These are phyloP conservation scores for Fusarium falciforme DNA, from an alignment of 2,329 filamentous ascomycete species.

Conservation along the genomic window DNA sequence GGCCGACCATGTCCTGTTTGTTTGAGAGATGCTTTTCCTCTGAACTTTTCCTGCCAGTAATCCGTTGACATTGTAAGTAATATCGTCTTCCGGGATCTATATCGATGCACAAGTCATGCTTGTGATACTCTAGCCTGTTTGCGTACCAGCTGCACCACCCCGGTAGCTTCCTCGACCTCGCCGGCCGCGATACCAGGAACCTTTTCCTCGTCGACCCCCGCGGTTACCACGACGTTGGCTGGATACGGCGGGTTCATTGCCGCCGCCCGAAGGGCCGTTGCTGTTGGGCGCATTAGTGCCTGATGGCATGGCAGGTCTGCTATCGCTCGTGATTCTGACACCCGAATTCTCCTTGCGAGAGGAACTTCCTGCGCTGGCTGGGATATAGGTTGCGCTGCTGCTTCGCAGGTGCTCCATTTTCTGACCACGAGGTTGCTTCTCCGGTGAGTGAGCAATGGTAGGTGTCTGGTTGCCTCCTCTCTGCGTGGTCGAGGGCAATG, in stretches of 20 bases:
- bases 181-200: constrained; percentile 42
- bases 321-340: background rate
- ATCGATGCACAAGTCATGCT: background rate
- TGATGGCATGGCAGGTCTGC: background rate
- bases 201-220: constrained; percentile 42
- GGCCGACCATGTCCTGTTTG: background rate
- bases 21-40: background rate
- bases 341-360: background rate
- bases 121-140: constrained; percentile 9
- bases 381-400: background rate
- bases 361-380: background rate
- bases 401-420: background rate
- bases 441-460: background rate
- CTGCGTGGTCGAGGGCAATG: background rate
- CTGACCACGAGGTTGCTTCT: background rate
- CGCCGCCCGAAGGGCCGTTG: constrained; percentile 21
- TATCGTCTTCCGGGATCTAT: background rate
- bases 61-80: background rate
- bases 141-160: background rate
- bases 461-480: background rate
- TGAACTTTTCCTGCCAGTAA: background rate
- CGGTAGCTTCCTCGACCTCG: constrained; percentile 39
- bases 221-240: constrained; percentile 31
- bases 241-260: background rate
- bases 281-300: background rate